Evolutionary conservation across 345 rosid genomes (phyloP).

Genomic region (Adansonia digitata): DNA sequence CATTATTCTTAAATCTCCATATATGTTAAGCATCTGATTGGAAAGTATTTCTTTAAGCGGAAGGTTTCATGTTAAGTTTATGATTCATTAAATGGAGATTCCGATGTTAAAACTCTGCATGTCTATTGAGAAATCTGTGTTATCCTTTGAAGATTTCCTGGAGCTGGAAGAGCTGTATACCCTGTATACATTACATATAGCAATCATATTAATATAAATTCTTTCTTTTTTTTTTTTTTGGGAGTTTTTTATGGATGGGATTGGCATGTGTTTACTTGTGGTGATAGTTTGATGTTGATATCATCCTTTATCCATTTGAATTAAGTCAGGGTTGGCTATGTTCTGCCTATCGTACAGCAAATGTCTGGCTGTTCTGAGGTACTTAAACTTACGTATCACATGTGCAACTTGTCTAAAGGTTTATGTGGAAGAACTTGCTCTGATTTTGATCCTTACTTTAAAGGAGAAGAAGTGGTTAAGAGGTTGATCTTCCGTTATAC

Average conservation of each 20-base stretch:
- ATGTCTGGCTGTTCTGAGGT: not conserved
- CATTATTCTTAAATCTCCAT: not conserved
- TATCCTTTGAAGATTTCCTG: conserved; percentile 16
- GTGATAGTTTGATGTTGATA: conserved; percentile 11
- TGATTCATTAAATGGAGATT: not conserved
- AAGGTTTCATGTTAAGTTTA: not conserved
- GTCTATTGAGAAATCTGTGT: conserved; percentile 15
- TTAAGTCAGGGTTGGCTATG: not conserved
- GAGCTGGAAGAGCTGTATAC: conserved; percentile 13
- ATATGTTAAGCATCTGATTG: not conserved
- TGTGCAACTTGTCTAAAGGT: conserved; percentile 1
- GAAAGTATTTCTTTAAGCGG: not conserved
- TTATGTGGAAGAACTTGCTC: not conserved
- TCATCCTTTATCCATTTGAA: conserved; percentile 1
- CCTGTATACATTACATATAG: not conserved
- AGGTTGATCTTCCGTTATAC: conserved; percentile 5
- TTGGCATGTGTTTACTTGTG: not conserved
- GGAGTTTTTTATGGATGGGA: conserved; percentile 12
- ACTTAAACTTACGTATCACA: not conserved
- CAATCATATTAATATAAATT: conserved; percentile 1
- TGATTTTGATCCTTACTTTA: conserved; percentile 11
- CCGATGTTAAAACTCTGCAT: not conserved
- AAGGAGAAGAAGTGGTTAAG: not conserved
- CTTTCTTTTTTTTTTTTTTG: too few relatives aligned
- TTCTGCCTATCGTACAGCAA: not conserved